Percentiles rank a stretch among this genome's conserved stretches.
Conservation (phyloP, 129 eudicot species). For the Lactuca saligna region DNA sequence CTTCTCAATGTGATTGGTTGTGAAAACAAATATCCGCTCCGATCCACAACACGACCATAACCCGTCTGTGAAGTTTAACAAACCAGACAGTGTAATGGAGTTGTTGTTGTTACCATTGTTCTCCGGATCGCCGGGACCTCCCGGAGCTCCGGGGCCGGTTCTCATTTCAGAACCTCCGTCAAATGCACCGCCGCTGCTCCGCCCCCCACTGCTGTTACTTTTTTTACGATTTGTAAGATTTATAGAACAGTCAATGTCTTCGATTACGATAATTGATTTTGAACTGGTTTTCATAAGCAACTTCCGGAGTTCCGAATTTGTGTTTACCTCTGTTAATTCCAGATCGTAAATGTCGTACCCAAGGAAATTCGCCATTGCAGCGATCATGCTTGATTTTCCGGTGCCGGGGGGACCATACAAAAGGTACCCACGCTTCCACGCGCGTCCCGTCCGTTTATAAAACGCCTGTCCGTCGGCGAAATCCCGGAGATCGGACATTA, state of each 20-base stretch:
- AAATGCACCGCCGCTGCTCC: constrained; percentile 16
- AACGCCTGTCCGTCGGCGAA: constrained; percentile 82
- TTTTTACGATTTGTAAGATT: constrained; percentile 61
- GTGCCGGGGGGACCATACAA: constrained; percentile 95
- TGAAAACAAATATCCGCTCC: constrained; percentile 90
- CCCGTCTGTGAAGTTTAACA: constrained; percentile 89
- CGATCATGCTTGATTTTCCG: constrained; percentile 96
- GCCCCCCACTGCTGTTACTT: constrained; percentile 15
- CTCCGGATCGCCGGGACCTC: constrained; percentile 40
- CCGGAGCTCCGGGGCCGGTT: constrained; percentile 36
- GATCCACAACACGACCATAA: constrained; percentile 96
- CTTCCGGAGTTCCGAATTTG: constrained; percentile 80
- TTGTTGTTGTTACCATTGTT: constrained; percentile 34
- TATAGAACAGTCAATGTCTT: constrained; percentile 90
- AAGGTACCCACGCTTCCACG: constrained; percentile 91
- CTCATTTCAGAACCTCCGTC: constrained; percentile 22
- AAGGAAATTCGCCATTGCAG: constrained; percentile 91
- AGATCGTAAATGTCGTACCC: constrained; percentile 91
- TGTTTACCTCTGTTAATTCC: constrained; percentile 79
- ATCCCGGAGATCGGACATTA: constrained; percentile 73
- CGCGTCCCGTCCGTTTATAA: constrained; percentile 91
- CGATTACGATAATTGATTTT: constrained; percentile 87
- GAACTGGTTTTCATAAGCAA: constrained; percentile 89
- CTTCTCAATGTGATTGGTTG: constrained; percentile 88
- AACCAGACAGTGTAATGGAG: constrained; percentile 74